Percentiles rank a stretch among this genome's conserved stretches.
These are phyloP conservation scores for Fusarium lyarnte DNA, from an alignment of 2,329 filamentous ascomycete species.

Conservation along the genomic window DNA sequence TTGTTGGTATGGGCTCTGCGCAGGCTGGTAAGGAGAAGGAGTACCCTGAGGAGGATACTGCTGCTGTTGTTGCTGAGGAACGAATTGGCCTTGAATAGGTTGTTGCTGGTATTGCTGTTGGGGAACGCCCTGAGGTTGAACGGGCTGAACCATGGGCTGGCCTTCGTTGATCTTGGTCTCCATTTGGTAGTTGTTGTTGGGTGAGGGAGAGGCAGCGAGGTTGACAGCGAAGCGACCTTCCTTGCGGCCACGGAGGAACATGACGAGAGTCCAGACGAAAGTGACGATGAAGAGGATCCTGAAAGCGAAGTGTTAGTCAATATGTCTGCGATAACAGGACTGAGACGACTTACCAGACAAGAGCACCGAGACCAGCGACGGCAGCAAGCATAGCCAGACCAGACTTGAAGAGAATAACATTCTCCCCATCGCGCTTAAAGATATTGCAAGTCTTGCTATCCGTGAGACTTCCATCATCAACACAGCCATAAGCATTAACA, in stretches of 20 bases:
- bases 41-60: slow-evolving; percentile 25
- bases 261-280: slow-evolving; percentile 49
- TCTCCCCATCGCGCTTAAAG: slow-evolving; percentile 33
- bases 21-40: slow-evolving; percentile 30
- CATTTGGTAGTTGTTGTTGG: slow-evolving; percentile 46
- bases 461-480: slow-evolving; percentile 52
- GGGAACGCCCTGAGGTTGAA: slow-evolving; percentile 22
- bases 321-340: fast-evolving
- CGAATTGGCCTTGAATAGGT: slow-evolving; percentile 9
- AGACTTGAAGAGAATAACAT: slow-evolving; percentile 48
- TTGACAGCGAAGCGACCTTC: slow-evolving; percentile 48
- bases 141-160: slow-evolving; percentile 33
- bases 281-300: slow-evolving; percentile 53
- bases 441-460: slow-evolving; percentile 51
- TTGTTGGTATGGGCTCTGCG: slow-evolving; percentile 45
- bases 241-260: slow-evolving; percentile 52
- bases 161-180: slow-evolving; percentile 47
- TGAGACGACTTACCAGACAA: slow-evolving; percentile 50
- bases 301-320: background rate
- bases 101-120: slow-evolving; percentile 41
- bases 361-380: slow-evolving; percentile 55
- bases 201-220: slow-evolving; percentile 6
- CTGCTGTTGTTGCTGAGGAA: slow-evolving; percentile 18
- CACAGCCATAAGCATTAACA: slow-evolving; percentile 45
- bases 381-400: slow-evolving; percentile 51